A percentile compares a stretch with the other conserved stretches of the same genome.
phyloP scores from a whole-genome alignment of 2,329 filamentous ascomycete species.

The Cyphellophora europaea region DNA sequence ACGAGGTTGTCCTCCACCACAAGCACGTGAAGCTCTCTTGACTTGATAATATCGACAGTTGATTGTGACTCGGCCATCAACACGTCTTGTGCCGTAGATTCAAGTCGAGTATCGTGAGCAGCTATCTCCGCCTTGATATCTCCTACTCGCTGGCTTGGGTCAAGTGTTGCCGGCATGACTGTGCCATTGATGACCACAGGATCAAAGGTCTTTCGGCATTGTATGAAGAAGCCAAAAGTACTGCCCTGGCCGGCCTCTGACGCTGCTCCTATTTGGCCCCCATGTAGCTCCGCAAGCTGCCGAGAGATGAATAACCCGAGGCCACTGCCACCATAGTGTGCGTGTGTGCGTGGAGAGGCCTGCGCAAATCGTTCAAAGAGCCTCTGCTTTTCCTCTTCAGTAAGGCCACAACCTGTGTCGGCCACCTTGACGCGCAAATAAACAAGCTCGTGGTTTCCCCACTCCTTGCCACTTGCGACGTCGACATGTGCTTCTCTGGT shows the following conservation, averaged over 20 bases:
- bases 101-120: background rate
- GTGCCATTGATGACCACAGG: background rate
- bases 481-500: conserved; percentile 23
- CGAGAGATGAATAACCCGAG: conserved; percentile 70
- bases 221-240: conserved; percentile 49
- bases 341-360: conserved; percentile 63
- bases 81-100: background rate
- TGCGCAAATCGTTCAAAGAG: conserved; percentile 73
- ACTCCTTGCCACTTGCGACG: conserved; percentile 32
- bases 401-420: conserved; percentile 68
- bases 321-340: conserved; percentile 69
- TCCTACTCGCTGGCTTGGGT: background rate
- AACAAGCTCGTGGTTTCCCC: conserved; percentile 46
- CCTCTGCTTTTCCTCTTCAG: conserved; percentile 57
- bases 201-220: conserved; percentile 9
- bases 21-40: conserved; percentile 20
- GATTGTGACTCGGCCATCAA: background rate
- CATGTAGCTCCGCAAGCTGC: conserved; percentile 66
- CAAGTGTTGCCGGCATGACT: background rate
- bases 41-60: conserved; percentile 5
- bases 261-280: conserved; percentile 67
- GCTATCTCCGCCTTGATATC: background rate
- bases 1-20: conserved; percentile 36
- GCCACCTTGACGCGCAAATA: conserved; percentile 63
- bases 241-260: conserved; percentile 44